A percentile compares a stretch with the other conserved stretches of the same genome.
phyloP scores from a whole-genome alignment of 2,329 filamentous ascomycete species.

The Diaporthe humulicola region DNA sequence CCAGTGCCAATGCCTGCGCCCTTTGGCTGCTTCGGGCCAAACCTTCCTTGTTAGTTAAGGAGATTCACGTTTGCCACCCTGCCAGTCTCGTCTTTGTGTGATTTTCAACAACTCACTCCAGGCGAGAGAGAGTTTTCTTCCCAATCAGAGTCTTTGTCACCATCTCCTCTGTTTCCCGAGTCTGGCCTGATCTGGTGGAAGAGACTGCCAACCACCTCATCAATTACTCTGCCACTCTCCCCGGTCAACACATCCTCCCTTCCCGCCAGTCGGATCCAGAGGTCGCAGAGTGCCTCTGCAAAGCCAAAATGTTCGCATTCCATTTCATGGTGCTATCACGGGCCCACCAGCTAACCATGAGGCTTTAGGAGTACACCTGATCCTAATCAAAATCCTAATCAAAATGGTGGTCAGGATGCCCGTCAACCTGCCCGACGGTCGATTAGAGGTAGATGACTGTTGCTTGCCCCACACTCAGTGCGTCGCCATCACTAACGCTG shows the following conservation, averaged over 20 bases:
- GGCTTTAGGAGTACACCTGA: conserved; percentile 43
- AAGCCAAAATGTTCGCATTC: conserved; percentile 14
- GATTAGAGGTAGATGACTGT: conserved; percentile 35
- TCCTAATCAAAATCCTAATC: conserved; percentile 43
- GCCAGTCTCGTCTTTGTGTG: conserved; percentile 16
- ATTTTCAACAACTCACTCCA: conserved; percentile 13
- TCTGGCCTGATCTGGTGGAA: not conserved
- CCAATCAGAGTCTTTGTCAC: not conserved
- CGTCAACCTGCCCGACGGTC: conserved; percentile 27
- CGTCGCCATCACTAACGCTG: not conserved
- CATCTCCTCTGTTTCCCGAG: not conserved
- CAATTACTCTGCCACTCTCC: not conserved
- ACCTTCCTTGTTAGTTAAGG: conserved; percentile 15
- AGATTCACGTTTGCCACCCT: conserved; percentile 23
- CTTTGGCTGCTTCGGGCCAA: conserved; percentile 8
- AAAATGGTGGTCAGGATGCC: conserved; percentile 17
- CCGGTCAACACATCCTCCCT: not conserved
- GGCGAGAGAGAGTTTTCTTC: not conserved
- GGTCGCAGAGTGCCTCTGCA: not conserved
- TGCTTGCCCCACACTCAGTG: conserved; percentile 3
- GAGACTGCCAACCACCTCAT: not conserved
- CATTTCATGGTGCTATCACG: not conserved
- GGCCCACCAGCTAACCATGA: conserved; percentile 1
- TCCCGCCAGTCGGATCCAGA: not conserved
- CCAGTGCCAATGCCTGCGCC: not conserved